phyloP scores from a whole-genome alignment of 2,329 filamentous ascomycete genomes.

The Alternaria gansuensis region DNA sequence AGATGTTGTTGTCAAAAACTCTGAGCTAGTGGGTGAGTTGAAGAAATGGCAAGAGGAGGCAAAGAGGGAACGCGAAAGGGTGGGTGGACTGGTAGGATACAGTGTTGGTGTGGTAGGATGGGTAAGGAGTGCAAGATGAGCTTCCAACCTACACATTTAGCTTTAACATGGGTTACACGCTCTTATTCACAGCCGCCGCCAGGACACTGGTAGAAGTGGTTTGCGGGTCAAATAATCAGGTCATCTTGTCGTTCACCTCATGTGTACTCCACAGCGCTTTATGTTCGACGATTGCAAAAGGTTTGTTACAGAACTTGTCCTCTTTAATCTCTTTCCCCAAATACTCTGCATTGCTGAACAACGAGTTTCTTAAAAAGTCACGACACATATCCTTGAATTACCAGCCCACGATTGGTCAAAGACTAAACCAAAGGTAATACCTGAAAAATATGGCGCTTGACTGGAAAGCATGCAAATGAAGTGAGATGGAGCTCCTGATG shows the following conservation, averaged over 20 bases:
- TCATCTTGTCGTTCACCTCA: neutral
- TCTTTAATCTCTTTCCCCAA: neutral
- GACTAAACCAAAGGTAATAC: neutral
- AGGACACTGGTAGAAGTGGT: neutral
- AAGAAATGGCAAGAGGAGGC: constrained; percentile 76
- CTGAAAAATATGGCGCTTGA: neutral
- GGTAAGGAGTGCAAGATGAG: constrained; percentile 64
- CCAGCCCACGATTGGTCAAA: neutral
- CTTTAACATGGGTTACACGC: neutral
- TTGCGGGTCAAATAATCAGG: neutral
- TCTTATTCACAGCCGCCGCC: neutral
- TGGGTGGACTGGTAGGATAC: constrained; percentile 83
- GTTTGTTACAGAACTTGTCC: neutral
- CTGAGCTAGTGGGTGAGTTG: constrained; percentile 67
- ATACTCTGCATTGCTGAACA: neutral
- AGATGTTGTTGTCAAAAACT: constrained; percentile 62
- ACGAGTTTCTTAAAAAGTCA: neutral
- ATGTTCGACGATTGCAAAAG: neutral
- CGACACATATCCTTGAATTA: neutral
- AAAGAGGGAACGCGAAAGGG: constrained; percentile 72
- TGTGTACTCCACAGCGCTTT: neutral
- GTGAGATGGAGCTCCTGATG: neutral
- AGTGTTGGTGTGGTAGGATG: constrained; percentile 87
- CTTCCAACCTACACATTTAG: neutral
- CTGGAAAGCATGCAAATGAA: neutral